Evolutionary conservation across 345 rosid genomes (phyloP).

Genomic region (Geranium brycei): DNA sequence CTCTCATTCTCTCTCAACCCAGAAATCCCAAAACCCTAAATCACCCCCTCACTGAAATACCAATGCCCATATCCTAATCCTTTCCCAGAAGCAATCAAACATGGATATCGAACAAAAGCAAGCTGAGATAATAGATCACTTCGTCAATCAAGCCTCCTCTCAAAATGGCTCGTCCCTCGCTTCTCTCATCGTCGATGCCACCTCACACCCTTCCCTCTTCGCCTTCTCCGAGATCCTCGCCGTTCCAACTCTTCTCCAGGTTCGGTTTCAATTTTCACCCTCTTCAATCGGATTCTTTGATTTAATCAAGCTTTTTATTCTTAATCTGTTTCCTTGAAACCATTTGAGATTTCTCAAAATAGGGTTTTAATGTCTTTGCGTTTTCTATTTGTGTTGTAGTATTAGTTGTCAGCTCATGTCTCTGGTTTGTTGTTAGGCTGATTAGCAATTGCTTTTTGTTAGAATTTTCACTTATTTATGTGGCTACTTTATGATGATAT

Average conservation of each 20-base stretch:
- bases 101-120: conserved; percentile 88
- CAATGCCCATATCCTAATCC: background rate
- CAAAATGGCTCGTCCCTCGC: conserved; percentile 42
- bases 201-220: conserved; percentile 76
- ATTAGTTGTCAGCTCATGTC: background rate
- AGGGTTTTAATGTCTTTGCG: no score
- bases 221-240: conserved; percentile 93
- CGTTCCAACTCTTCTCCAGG: conserved; percentile 45
- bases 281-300: background rate
- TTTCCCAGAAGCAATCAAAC: background rate
- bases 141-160: conserved; percentile 43
- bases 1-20: no score
- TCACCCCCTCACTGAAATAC: background rate
- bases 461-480: background rate
- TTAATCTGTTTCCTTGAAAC: no score
- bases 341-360: no score
- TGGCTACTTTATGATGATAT: no score
- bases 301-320: no score
- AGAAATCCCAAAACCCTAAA: background rate
- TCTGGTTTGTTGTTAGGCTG: background rate
- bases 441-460: background rate
- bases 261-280: conserved; percentile 6
- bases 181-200: conserved; percentile 55
- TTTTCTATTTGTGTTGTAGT: no score
- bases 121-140: conserved; percentile 57